Percentiles rank a stretch among this genome's conserved stretches.
Evolutionary conservation across 2,329 filamentous ascomycete species (phyloP).

Genomic region (Scopulariopsis brevicaulis): DNA sequence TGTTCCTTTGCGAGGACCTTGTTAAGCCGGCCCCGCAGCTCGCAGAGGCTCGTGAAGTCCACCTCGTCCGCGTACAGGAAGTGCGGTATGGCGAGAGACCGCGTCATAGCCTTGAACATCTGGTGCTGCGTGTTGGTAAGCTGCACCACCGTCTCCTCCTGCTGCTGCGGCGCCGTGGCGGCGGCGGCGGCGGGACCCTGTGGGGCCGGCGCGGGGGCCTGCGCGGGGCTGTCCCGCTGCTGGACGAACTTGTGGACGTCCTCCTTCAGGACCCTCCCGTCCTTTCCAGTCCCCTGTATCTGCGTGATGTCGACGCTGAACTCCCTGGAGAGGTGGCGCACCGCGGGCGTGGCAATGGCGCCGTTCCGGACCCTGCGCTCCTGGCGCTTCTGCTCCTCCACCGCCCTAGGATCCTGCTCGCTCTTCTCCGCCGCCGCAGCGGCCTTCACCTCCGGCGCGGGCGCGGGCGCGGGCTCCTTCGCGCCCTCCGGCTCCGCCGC

Average conservation of each 20-base stretch:
- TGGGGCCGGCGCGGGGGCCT: slow-evolving; percentile 7
- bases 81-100: slow-evolving; percentile 81
- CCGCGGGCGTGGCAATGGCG: slow-evolving; percentile 79
- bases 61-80: slow-evolving; percentile 91
- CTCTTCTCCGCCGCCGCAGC: slow-evolving; percentile 6
- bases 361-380: slow-evolving; percentile 49
- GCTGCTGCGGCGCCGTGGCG: slow-evolving; percentile 14
- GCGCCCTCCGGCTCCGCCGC: slow-evolving; percentile 1
- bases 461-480: not conserved
- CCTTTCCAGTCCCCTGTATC: slow-evolving; percentile 75
- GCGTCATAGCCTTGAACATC: slow-evolving; percentile 98
- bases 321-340: slow-evolving; percentile 78
- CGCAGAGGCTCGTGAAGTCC: slow-evolving; percentile 64
- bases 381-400: slow-evolving; percentile 6
- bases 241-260: slow-evolving; percentile 69
- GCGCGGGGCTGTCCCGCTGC: slow-evolving; percentile 26
- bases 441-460: not conserved
- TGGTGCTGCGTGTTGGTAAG: slow-evolving; percentile 73
- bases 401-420: slow-evolving; percentile 20
- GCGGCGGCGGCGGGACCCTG: not conserved
- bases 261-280: slow-evolving; percentile 85
- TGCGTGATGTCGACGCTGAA: slow-evolving; percentile 66
- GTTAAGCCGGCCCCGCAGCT: slow-evolving; percentile 67
- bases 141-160: slow-evolving; percentile 56
- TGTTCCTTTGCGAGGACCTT: slow-evolving; percentile 32